Evolutionary conservation across 1,284 basidiomycete genomes (phyloP), one percentile per base, ranked within the genome.

Genomic region (Anthracocystis setariae): DNA sequence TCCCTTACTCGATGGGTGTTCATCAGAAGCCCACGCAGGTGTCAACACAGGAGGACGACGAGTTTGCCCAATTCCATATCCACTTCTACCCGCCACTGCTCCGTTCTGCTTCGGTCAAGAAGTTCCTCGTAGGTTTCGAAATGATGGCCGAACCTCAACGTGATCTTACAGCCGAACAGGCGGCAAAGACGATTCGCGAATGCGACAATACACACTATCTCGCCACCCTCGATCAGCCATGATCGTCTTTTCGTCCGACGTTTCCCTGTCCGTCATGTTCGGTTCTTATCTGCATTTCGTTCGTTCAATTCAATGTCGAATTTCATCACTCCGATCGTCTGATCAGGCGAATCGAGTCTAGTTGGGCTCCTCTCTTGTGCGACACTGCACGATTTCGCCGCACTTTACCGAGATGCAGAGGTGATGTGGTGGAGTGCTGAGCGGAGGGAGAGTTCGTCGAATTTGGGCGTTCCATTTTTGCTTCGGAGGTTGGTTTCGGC

Each of bases 1-100:
- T 97, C 84, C 91, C 94, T 0, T 97, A 97, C 82, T 94, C 92
- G n/a, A 95, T 97, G 93, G 94, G 93, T 39, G 87, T 97, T 3
- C 81, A 82, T 49, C 81, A 82, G 43, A 44, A 93, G 91, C 83
- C 94, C 92, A 83, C 87, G 88, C 86, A 85, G 42, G 86, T 89
- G 45, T 61, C 60, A 9, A 74, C 82, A 45, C 78, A 90, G 18
- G 54, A 74, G 17, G 45, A 71, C 21, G 59, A 74, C 33, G 75
- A 77, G 1, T 82, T 62, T 27, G 90, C 92, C 0, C 93, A 96
- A 81, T 85, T 95, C 45, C 94, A 97, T 81, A 83, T 97, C 45
- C 92, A 94, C 83, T 95, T 95, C 77, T 88, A 90, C 58, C 94
- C 94, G 1, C 94, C 94, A 3, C 85, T 97, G 29, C 84, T 97